Base-by-base conservation (phyloP, 495 filamentous ascomycete genomes). In the Annulohypoxylon maeteangense region DNA sequence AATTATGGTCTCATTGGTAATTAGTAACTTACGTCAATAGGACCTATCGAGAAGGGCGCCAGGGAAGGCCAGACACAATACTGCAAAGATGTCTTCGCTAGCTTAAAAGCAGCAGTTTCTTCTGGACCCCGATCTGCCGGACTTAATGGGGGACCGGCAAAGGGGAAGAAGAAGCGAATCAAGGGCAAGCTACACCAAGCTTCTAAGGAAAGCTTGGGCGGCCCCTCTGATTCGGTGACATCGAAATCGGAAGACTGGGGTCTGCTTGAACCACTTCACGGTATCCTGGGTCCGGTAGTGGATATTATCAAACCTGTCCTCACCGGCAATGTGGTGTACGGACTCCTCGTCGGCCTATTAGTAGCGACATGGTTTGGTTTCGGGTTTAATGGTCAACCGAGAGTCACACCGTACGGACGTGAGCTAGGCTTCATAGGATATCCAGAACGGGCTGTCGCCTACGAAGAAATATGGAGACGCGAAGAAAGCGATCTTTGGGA, bases 401-500 rank as follows among this genome's bases (percentile, higher is more conserved):
- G 79, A n/a, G 70, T 73, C 22, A 68, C 71, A 34, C 75, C 62
- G 40, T 82, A 75, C 61, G 78, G 75, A 56, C 75, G 54, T 48
- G 82, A 75, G 48, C 79, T 74, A 63, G 72, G 68, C 55, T 76
- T 81, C 69, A 42, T 78, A 65, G 75, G 81, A 76, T 77, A 81
- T 71, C 87, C 93, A 6, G 89, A 94, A 65, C 87, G 93, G 5
- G 76, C 92, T 16, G 90, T 89, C 23, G 95, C 93, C 5, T 99
- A 98, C 77, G 95, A 98, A 67, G 91, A 97, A 80, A 90, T 97
- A 72, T 99, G 95, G 95, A 86, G 89, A 16, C 81, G 87, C 16
- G 95, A 98, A 74, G 95, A 99, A 76, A 92, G 88, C 71, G 93
- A 94, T 60, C 81, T 99, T 7, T 99, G 96, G 96, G 89, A 91